Evolutionary conservation across 805 yeast genomes (phyloP).

Genomic region (Barnettozyma salicaria): DNA sequence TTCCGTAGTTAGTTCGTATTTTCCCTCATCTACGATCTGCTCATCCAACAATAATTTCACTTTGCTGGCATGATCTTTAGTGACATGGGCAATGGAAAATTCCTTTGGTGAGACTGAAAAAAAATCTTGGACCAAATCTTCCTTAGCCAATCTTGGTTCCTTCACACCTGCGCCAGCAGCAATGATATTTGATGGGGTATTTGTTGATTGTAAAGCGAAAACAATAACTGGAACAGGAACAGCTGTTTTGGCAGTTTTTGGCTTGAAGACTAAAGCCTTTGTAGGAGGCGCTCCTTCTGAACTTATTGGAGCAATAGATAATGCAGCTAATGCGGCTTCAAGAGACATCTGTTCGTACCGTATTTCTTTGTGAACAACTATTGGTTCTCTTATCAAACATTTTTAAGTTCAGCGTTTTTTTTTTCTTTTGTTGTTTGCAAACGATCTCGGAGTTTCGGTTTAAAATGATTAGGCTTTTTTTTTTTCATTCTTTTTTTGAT

Average conservation of each 20-base stretch:
- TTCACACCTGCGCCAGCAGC: slow-evolving; percentile 66
- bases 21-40: slow-evolving; percentile 34
- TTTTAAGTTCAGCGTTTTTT: neutral
- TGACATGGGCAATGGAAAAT: slow-evolving; percentile 48
- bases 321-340: slow-evolving; percentile 60
- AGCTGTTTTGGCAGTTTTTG: slow-evolving; percentile 81
- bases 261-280: slow-evolving; percentile 82
- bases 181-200: slow-evolving; percentile 59
- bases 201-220: slow-evolving; percentile 64
- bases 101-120: slow-evolving; percentile 54
- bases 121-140: slow-evolving; percentile 64
- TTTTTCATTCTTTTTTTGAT: too few relatives aligned
- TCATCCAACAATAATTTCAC: slow-evolving; percentile 56
- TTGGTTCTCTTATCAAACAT: neutral
- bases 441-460: too few relatives aligned
- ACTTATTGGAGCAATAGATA: slow-evolving; percentile 52
- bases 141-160: slow-evolving; percentile 85
- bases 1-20: slow-evolving; percentile 41
- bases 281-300: slow-evolving; percentile 48
- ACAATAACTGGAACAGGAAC: slow-evolving; percentile 75
- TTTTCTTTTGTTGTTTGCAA: too few relatives aligned
- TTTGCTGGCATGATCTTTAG: slow-evolving; percentile 45
- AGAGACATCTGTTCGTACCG: too few relatives aligned
- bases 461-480: too few relatives aligned
- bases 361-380: slow-evolving; percentile 19